Base-by-base conservation (phyloP, 306 rosid genomes). In the Prunus davidiana region DNA sequence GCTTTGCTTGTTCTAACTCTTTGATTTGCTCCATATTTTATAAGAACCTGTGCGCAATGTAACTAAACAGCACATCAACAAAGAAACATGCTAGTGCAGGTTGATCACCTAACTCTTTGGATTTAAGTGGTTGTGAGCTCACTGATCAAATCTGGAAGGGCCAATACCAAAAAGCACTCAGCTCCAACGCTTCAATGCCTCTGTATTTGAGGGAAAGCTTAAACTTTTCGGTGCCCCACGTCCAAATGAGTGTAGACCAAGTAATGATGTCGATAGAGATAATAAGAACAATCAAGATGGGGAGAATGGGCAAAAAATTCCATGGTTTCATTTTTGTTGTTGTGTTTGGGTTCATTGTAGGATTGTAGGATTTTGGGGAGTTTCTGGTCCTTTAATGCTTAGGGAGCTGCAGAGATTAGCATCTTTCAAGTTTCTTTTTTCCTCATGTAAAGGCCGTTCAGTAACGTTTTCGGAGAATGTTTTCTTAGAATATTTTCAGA, bases 161-260 rank as follows among this genome's bases (percentile, higher is more conserved):
- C 1, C 20, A 61, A 62, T 74, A 46, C 78, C 61, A 12, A 3
- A 45, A 12, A 22, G 78, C 32, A 74, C 78, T 62, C 71, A 74
- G 61, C 62, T 74, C 28, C 71, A 74, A 20, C 14, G 70, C 2
- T 62, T 28, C 47, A 8, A 10, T 30, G 50, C 67, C 28, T 45
- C 70, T 16, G 34, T 32, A 1, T 74, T 25, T 32, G 70, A 74
- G 20, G 62, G 78, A 30, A 74, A 62, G 49, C 61, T 57, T 0
- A 63, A 46, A 63, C 62, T 74, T 18, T 47, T 69, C 2, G 62
- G 78, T 28, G 28, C 58, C 11, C 77, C 63, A 7, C 71, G 63
- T 63, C 20, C 51, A 7, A 61, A 49, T 5, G 51, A 38, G 55
- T 56, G 67, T 46, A 12, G 13, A 2, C 5, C 34, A 20, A 55